phyloP scores from a whole-genome alignment of 2,329 filamentous ascomycete genomes.

The Hypoxylon rubiginosum region DNA sequence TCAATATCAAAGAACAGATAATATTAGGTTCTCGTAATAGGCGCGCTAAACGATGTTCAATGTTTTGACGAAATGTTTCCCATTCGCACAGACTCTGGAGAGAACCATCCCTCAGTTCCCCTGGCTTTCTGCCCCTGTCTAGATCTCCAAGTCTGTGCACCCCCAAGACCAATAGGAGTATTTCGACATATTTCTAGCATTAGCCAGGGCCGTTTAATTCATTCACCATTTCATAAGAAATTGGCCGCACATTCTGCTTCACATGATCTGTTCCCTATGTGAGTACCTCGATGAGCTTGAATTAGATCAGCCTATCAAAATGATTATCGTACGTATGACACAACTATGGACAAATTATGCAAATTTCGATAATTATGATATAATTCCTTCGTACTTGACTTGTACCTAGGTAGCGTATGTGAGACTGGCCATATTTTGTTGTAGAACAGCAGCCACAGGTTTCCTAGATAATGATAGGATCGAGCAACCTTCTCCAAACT shows the following conservation, averaged over 20 bases:
- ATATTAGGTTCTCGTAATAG: background rate
- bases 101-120: background rate
- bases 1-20: background rate
- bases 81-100: conserved; percentile 19
- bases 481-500: conserved; percentile 1
- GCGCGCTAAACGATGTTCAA: conserved; percentile 3
- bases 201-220: conserved; percentile 2
- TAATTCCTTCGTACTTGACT: background rate
- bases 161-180: conserved; percentile 31
- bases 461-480: background rate
- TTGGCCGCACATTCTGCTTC: conserved; percentile 37
- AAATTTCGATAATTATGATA: background rate
- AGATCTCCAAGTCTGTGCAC: conserved; percentile 40
- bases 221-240: conserved; percentile 30
- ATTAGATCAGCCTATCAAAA: conserved; percentile 12
- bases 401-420: no score
- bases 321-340: background rate
- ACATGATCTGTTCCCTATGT: conserved; percentile 37
- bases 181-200: conserved; percentile 18
- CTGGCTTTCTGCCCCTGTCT: conserved; percentile 17
- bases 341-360: background rate
- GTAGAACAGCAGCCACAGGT: background rate
- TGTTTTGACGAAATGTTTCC: conserved; percentile 26
- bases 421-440: no score
- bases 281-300: conserved; percentile 27